Evolutionary conservation across 2,329 filamentous ascomycete genomes (phyloP).

Genomic region (Phoma sp.): DNA sequence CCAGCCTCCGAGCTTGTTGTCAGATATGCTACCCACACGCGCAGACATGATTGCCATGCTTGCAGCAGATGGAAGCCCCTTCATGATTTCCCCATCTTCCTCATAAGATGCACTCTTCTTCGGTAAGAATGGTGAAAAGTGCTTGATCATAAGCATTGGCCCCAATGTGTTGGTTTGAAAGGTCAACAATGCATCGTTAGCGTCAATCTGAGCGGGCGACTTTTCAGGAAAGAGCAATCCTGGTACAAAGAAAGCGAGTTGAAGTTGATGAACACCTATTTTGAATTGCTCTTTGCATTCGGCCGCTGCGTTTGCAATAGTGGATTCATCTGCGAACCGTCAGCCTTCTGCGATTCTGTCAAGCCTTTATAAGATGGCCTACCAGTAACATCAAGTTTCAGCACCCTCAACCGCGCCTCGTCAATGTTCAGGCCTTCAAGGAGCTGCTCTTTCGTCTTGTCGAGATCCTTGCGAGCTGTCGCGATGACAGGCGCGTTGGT

Average conservation of each 20-base stretch:
- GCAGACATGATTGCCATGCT: constrained; percentile 80
- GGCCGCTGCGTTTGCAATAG: constrained; percentile 65
- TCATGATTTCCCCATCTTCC: constrained; percentile 21
- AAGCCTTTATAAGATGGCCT: too few relatives aligned
- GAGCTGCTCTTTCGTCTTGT: constrained; percentile 58
- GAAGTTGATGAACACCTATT: constrained; percentile 60
- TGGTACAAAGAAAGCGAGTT: constrained; percentile 72
- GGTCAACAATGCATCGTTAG: constrained; percentile 68
- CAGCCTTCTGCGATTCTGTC: too few relatives aligned
- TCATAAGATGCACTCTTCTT: constrained; percentile 50
- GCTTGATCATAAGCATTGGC: constrained; percentile 78
- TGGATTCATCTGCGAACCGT: constrained; percentile 72
- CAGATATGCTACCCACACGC: constrained; percentile 75
- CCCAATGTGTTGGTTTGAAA: constrained; percentile 77
- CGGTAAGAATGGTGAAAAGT: constrained; percentile 75
- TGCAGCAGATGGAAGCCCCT: constrained; percentile 59
- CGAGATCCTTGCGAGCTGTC: constrained; percentile 64
- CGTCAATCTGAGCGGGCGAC: constrained; percentile 69
- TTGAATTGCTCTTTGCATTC: constrained; percentile 63
- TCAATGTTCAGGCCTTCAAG: constrained; percentile 59
- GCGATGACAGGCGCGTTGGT: constrained; percentile 67
- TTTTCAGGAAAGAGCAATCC: constrained; percentile 79
- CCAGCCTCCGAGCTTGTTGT: constrained; percentile 80
- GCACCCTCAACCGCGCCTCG: constrained; percentile 58
- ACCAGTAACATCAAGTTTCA: constrained; percentile 67